phyloP scores from a whole-genome alignment of 768 basidiomycete species.

The Xerocomus potaroensis region DNA sequence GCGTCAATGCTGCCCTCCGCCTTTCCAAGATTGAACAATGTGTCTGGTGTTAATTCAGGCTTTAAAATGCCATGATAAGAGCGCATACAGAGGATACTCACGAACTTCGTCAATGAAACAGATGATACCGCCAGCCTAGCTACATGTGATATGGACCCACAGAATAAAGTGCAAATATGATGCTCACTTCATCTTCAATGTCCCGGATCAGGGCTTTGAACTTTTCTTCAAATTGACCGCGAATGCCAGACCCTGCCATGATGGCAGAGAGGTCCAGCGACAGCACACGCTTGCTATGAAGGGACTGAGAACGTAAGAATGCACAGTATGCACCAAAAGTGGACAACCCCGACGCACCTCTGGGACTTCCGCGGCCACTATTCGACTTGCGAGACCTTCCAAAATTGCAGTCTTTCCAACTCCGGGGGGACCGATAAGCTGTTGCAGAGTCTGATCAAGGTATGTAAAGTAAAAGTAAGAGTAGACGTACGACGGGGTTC shows the following conservation, averaged over 20 bases:
- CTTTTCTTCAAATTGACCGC: conserved; percentile 91
- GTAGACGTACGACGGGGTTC: conserved; percentile 70
- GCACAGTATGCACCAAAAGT: background rate
- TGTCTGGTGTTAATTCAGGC: conserved; percentile 40
- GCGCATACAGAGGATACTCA: conserved; percentile 38
- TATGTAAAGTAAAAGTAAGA: conserved; percentile 1
- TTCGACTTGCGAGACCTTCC: conserved; percentile 84
- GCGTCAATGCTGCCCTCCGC: conserved; percentile 90
- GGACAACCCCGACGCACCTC: conserved; percentile 49
- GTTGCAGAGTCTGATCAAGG: background rate
- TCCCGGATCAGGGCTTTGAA: conserved; percentile 88
- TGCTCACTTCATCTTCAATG: conserved; percentile 73
- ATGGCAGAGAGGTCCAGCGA: conserved; percentile 81
- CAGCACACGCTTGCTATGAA: conserved; percentile 84
- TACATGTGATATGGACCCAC: conserved; percentile 12
- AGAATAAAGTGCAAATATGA: conserved; percentile 26
- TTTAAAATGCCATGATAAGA: background rate
- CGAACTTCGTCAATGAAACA: conserved; percentile 96
- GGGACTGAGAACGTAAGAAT: conserved; percentile 45
- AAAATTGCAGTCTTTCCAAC: conserved; percentile 93
- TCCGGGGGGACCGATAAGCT: conserved; percentile 84
- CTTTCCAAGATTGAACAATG: conserved; percentile 84
- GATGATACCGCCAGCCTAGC: conserved; percentile 69
- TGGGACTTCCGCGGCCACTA: conserved; percentile 86
- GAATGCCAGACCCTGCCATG: conserved; percentile 86